Evolutionary conservation across 441 rosid genomes (phyloP).

Genomic region (Gossypium gossypioides): DNA sequence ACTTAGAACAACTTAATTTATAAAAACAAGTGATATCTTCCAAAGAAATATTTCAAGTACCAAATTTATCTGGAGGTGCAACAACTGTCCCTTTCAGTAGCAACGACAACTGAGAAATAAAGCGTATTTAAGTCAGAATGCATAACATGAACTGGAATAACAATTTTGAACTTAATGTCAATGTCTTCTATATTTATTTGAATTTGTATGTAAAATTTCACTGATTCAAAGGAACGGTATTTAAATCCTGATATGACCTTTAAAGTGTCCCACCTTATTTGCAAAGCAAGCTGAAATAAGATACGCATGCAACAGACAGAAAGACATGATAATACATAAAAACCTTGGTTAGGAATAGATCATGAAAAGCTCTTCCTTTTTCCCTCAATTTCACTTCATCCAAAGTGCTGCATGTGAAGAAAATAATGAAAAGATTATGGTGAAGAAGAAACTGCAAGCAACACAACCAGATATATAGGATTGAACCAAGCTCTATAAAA

Average conservation of each 20-base stretch:
- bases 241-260: background rate
- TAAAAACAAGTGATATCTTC: background rate
- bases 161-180: background rate
- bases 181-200: background rate
- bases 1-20: background rate
- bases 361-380: constrained; percentile 81
- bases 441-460: background rate
- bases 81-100: constrained; percentile 91
- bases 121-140: constrained; percentile 23
- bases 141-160: constrained; percentile 10
- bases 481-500: background rate
- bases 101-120: constrained; percentile 56
- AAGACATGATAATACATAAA: constrained; percentile 3
- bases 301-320: constrained; percentile 1
- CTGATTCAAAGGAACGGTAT: background rate
- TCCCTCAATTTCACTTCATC: constrained; percentile 90
- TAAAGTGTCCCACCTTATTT: background rate
- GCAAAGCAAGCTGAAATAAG: background rate
- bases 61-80: constrained; percentile 98
- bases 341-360: constrained; percentile 87
- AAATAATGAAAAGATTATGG: background rate
- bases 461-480: background rate
- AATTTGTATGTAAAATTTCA: background rate
- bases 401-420: constrained; percentile 49
- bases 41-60: constrained; percentile 26